Base-by-base conservation (phyloP, 2,329 filamentous ascomycete species). In the Alternaria consortialis region DNA sequence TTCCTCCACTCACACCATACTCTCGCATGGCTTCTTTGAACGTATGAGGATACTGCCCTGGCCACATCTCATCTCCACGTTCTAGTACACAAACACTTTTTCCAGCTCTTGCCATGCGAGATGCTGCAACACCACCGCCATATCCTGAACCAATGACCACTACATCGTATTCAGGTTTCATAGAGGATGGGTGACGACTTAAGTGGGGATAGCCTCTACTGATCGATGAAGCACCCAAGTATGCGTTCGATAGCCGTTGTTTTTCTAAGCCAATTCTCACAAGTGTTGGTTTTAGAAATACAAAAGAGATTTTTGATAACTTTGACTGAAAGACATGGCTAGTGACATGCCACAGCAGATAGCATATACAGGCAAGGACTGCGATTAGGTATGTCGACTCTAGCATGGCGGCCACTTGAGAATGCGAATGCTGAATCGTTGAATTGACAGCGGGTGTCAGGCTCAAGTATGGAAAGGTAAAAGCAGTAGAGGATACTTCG, bases 71-170 rank as follows among this genome's bases (percentile, higher is more conserved):
- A 7, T 36, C 80, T 2, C 89, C 89, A 17, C 86, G 80, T 72
- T 91, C 89, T 1, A 91, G 80, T 17, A 91, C 75, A 61, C 88
- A 90, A 1, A 91, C 88, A 2, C 80, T 84, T 71, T 88, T 82
- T 2, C 81, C 84, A 1, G 84, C 84, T 55, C 89, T 83, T 3
- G 88, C 85, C 84, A 90, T 87, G 11, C 88, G 83, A 23, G 87
- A 86, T 0, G 88, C 89, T 3, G 89, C 88, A 20, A 91, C 85
- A 25, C 84, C 86, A 39, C 87, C 88, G 25, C 89, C 89, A 73
- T 91, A 91, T 1, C 89, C 89, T 9, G 88, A 90, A 1, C 89
- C 89, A 58, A 91, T 86, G 31, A 91, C 87, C 11, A 91, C 84
- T 39, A 85, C 85, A 76, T 91, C 89, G 66, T 91, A 91, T 7